These are phyloP conservation scores for Fusarium cyanostomum DNA, from an alignment of 2,329 filamentous ascomycete genomes.

Conservation along the genomic window DNA sequence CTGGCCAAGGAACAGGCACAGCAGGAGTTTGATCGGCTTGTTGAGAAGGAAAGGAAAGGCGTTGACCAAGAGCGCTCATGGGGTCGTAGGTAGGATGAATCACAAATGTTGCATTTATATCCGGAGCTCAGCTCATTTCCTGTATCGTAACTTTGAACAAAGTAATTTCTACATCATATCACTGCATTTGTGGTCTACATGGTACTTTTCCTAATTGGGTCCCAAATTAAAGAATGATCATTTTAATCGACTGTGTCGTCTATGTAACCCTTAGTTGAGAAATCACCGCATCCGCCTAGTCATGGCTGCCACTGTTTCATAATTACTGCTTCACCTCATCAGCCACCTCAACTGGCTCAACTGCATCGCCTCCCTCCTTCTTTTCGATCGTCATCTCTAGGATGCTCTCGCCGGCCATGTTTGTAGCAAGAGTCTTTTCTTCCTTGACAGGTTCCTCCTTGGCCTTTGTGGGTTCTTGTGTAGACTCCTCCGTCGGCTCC, in stretches of 20 bases:
- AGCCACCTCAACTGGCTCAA: constrained; percentile 50
- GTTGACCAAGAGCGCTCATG: constrained; percentile 44
- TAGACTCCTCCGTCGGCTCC: background rate
- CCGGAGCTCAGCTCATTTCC: constrained; percentile 2
- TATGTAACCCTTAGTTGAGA: constrained; percentile 2
- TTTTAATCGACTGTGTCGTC: constrained; percentile 12
- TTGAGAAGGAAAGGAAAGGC: constrained; percentile 56
- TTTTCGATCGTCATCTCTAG: constrained; percentile 51
- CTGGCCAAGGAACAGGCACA: constrained; percentile 58
- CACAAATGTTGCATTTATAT: constrained; percentile 12
- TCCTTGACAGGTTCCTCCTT: constrained; percentile 12
- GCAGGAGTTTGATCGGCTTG: constrained; percentile 59
- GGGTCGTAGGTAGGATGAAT: constrained; percentile 21
- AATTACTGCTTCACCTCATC: constrained; percentile 47
- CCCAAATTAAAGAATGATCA: constrained; percentile 12
- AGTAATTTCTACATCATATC: background rate
- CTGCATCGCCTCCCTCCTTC: constrained; percentile 44
- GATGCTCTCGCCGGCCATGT: constrained; percentile 57
- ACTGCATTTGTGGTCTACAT: background rate
- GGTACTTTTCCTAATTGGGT: background rate
- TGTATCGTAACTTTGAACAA: constrained; percentile 7
- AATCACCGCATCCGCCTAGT: background rate
- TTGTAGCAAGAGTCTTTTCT: constrained; percentile 52
- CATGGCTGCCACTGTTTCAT: background rate
- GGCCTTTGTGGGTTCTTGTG: background rate